A percentile compares a stretch with the other conserved stretches of the same genome.
Evolutionary conservation across 2,329 filamentous ascomycete genomes (phyloP).

Genomic region (Fusarium guadeloupense): DNA sequence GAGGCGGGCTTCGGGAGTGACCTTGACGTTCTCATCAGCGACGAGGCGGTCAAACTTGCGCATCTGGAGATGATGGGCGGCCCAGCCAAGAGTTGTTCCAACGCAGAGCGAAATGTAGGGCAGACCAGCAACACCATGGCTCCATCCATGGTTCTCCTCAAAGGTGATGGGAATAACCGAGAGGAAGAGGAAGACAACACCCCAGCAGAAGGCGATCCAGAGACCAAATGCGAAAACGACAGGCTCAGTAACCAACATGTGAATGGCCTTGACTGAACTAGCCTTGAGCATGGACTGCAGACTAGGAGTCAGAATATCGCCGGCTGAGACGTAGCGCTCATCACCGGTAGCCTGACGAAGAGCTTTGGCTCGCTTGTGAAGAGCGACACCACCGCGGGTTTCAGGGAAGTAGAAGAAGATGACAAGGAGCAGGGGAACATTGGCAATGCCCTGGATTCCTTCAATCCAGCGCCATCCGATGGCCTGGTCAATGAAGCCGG

Average conservation of each 20-base stretch:
- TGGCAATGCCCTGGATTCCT: slow-evolving; percentile 35
- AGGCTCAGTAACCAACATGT: slow-evolving; percentile 38
- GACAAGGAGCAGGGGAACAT: slow-evolving; percentile 26
- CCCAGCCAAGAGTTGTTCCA: slow-evolving; percentile 33
- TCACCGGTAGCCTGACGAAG: slow-evolving; percentile 36
- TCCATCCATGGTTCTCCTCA: slow-evolving; percentile 33
- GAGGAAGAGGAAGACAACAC: slow-evolving; percentile 38
- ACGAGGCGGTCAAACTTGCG: slow-evolving; percentile 35
- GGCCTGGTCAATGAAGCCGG: slow-evolving; percentile 34
- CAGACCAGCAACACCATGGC: slow-evolving; percentile 29
- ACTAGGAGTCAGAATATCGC: slow-evolving; percentile 34
- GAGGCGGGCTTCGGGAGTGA: slow-evolving; percentile 35
- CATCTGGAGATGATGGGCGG: slow-evolving; percentile 35
- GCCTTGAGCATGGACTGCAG: slow-evolving; percentile 37
- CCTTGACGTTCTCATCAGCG: slow-evolving; percentile 27
- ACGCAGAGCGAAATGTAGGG: slow-evolving; percentile 35
- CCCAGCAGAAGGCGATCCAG: slow-evolving; percentile 41
- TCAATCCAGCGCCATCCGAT: slow-evolving; percentile 39
- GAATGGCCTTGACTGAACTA: slow-evolving; percentile 37
- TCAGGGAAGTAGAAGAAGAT: slow-evolving; percentile 37
- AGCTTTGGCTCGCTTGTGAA: slow-evolving; percentile 35
- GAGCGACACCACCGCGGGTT: slow-evolving; percentile 34
- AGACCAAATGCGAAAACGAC: slow-evolving; percentile 39
- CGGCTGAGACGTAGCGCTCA: slow-evolving; percentile 34
- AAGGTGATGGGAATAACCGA: slow-evolving; percentile 37